Evolutionary conservation across 2,329 filamentous ascomycete species (phyloP).

Genomic region (Ophiostoma himal-ulmi): DNA sequence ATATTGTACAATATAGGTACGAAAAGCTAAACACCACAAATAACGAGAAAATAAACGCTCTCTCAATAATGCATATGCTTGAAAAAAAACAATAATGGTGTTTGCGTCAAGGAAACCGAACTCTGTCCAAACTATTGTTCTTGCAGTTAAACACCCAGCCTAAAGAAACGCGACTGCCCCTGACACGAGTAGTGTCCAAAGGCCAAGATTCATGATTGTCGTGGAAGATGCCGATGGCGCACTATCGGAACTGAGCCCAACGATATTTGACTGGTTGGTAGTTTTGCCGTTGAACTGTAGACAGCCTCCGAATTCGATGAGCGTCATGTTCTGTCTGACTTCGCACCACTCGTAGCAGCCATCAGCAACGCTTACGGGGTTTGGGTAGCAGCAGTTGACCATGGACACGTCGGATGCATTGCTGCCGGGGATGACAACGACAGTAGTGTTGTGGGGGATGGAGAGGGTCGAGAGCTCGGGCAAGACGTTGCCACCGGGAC

Average conservation of each 20-base stretch:
- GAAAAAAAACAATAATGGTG: not conserved
- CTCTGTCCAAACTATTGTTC: too few relatives aligned
- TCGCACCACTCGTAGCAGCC: constrained; percentile 4
- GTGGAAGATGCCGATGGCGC: not conserved
- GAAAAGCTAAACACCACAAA: too few relatives aligned
- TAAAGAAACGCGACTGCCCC: not conserved
- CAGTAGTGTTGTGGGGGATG: not conserved
- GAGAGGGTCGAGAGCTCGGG: not conserved
- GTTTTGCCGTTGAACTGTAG: not conserved
- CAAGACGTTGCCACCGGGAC: not conserved
- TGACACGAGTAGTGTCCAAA: not conserved
- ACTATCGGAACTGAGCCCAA: not conserved
- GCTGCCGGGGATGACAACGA: constrained; percentile 4
- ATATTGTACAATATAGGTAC: too few relatives aligned
- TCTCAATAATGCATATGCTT: too few relatives aligned
- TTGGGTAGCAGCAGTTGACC: constrained; percentile 2
- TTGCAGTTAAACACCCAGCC: not conserved
- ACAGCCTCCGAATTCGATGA: not conserved
- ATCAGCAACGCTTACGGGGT: not conserved
- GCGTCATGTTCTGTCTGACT: not conserved
- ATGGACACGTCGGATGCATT: not conserved
- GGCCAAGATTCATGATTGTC: not conserved
- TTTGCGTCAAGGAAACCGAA: too few relatives aligned
- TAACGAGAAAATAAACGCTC: too few relatives aligned
- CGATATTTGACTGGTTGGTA: not conserved